Base-by-base conservation (phyloP, 1,284 basidiomycete genomes). In the Megacollybia platyphylla region DNA sequence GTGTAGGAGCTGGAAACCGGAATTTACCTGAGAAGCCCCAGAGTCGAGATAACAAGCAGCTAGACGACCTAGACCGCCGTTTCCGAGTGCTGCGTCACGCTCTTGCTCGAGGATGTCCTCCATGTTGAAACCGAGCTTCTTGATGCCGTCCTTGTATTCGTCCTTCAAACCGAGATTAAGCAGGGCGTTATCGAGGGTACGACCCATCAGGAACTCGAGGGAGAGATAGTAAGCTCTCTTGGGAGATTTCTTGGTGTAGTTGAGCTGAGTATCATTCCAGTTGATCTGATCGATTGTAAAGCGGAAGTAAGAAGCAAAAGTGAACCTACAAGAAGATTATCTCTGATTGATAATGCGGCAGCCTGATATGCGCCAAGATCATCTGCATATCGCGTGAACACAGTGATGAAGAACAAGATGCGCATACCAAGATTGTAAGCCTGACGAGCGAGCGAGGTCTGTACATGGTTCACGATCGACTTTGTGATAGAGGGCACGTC, bases 1-100 rank as follows among this genome's bases (percentile, higher is more conserved):
- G 20, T 24, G 20, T 15, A 17, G 11, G 29, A 35, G 20, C 20
- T 39, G 27, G 17, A 35, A 24, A 40, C 11, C 1, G 34, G 43
- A 41, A 45, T 49, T 66, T 53, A 87, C 84, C 55, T 88, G 80
- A 8, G 83, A 86, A 1, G 90, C 83, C 40, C 73, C 76, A 4
- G 85, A 87, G 55, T 89, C 87, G 48, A 92, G 76, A 61, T 94
- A 96, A 65, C 91, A 96, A 2, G 92, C 91, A 1, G 91, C 91
- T 34, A 96, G 74, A 42, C 91, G 86, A 1, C 91, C 91, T 9
- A 96, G 73, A 51, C 91, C 86, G 48, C 82, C 85, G 55, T 94
- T 93, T 7, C 90, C 90, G 13, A 94, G 72, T 11, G 76, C 90
- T 1, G 90, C 89, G 56, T 94, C 91, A 44, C 90, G 79, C 58